Evolutionary conservation across 345 rosid genomes (phyloP), one percentile per base, ranked within the genome.

Genomic region (Iberis pinnata): DNA sequence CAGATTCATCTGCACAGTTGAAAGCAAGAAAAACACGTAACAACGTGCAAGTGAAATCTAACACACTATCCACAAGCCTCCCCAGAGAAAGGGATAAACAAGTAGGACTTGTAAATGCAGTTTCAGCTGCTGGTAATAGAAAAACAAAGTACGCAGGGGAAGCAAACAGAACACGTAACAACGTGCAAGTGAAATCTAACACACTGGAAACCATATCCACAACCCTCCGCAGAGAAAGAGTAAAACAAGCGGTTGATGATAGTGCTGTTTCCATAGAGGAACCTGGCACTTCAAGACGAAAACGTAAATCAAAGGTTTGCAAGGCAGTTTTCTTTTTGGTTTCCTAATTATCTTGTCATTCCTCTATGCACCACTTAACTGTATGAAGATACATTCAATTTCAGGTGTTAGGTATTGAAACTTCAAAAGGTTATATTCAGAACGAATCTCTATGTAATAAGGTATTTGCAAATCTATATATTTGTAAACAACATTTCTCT

Each of bases 181-280:
- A 74, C 59, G 33, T 57, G 53, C 83, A 76, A 53, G 78, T 69
- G 52, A 80, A 74, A 67, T 68, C 63, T 43, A 36, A 64, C 29
- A 66, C 65, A 18, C 84, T 70, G 32, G 92, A 81, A 70, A 71
- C 70, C 37, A 50, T 76, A 32, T 75, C 72, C 60, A 58, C 58
- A 35, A 64, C 73, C 63, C 69, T 63, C 65, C 49, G 51, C 17
- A 49, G 64, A 57, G 80, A 56, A 40, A 80, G 68, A 39, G 69
- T 32, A 65, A 76, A 71, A 39, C 74, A 75, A 53, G 64, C 9
- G 6, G 33, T 48, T 47, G 57, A 46, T 67, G 61, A 52, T 47
- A 44, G 26, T 52, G 42, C 36, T 51, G 54, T 16, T 43, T 13
- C 37, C 29, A 12, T 15, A 40, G 43, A 29, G 49, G 58, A 66